Evolutionary conservation across 139 green algal species (phyloP).

Genomic region (Tetraselmis chui): DNA sequence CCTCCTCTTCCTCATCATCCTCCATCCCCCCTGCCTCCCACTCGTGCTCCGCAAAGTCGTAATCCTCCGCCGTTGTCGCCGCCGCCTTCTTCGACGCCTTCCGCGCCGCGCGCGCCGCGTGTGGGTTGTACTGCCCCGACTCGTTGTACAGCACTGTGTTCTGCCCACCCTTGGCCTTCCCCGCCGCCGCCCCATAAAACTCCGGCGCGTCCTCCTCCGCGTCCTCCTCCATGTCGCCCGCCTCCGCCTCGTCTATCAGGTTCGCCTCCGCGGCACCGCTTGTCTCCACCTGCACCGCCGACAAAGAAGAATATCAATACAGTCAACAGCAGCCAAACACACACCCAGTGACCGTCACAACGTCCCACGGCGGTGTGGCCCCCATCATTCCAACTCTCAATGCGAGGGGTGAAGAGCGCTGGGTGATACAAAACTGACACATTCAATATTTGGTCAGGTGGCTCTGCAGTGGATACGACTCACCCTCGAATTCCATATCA

Average conservation of each 20-base stretch:
- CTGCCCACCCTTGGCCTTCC: constrained; percentile 23
- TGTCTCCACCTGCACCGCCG: background rate
- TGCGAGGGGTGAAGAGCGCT: no score
- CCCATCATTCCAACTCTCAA: no score
- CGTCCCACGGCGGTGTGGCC: no score
- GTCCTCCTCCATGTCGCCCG: constrained; percentile 21
- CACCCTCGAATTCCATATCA: no score
- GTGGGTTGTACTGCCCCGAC: constrained; percentile 77
- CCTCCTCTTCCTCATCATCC: constrained; percentile 4
- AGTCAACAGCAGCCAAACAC: no score
- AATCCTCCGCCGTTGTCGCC: constrained; percentile 15
- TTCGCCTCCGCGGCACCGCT: background rate
- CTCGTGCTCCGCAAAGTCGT: constrained; percentile 42
- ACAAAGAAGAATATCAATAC: no score
- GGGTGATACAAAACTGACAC: no score
- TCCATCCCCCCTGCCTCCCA: constrained; percentile 16
- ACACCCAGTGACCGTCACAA: no score
- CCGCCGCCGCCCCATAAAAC: constrained; percentile 13
- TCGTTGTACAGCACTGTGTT: constrained; percentile 61
- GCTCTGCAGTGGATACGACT: no score
- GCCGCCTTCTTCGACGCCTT: constrained; percentile 45
- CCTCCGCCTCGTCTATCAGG: background rate
- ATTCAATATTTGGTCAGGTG: no score
- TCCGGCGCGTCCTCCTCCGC: constrained; percentile 10
- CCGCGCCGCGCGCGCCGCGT: constrained; percentile 35